Percentiles rank a stretch among this genome's conserved stretches.
phyloP scores from a whole-genome alignment of 2,329 filamentous ascomycete genomes.

The Cladophialophora psammophila region DNA sequence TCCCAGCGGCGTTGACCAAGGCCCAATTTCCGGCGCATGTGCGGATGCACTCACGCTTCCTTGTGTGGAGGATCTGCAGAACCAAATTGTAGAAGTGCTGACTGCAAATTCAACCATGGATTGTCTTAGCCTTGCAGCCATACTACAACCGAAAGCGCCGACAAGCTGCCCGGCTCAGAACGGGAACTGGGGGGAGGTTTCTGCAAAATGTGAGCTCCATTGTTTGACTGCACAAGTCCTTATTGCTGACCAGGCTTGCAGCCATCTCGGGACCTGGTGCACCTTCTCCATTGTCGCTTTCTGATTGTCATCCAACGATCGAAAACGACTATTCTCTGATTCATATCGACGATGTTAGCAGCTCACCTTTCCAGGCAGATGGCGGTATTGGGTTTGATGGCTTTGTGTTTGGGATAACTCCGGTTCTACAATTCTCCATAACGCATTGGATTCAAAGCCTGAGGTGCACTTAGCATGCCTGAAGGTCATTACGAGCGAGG shows the following conservation, averaged over 20 bases:
- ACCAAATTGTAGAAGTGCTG: neutral
- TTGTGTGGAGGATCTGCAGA: constrained; percentile 2
- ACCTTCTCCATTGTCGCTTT: constrained; percentile 1
- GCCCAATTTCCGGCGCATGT: neutral
- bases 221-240: neutral
- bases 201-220: neutral
- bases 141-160: neutral
- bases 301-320: constrained; percentile 2
- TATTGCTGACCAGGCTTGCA: constrained; percentile 2
- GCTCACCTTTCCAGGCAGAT: neutral
- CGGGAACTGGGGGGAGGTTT: neutral
- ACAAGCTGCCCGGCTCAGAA: constrained; percentile 1
- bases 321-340: constrained; percentile 1
- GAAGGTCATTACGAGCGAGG: constrained; percentile 1
- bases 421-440: constrained; percentile 1
- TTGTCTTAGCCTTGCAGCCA: constrained; percentile 2
- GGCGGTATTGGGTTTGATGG: neutral
- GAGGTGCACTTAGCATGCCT: neutral
- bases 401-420: constrained; percentile 2
- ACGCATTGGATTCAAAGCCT: neutral
- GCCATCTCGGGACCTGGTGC: neutral
- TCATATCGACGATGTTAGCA: neutral
- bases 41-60: constrained; percentile 1
- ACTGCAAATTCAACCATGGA: constrained; percentile 2
- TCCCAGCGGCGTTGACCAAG: neutral